Evolutionary conservation across 257 asterid species (phyloP).

Genomic region (Scutellaria galericulata): DNA sequence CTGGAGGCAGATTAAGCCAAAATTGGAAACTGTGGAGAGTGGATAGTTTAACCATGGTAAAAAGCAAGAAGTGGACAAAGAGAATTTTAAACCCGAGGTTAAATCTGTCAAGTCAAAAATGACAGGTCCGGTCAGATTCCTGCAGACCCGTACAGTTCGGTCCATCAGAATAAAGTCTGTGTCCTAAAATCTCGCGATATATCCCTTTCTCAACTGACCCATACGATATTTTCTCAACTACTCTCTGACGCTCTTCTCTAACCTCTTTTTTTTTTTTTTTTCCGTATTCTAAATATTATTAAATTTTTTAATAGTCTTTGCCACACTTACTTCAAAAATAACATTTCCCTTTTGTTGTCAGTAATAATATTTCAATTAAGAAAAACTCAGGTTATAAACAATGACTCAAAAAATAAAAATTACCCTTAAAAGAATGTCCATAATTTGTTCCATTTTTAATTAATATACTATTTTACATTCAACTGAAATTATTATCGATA

Average conservation of each 20-base stretch:
- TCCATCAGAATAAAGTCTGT: not conserved
- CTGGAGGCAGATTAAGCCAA: slow-evolving; percentile 17
- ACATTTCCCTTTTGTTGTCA: no score
- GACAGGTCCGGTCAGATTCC: slow-evolving; percentile 4
- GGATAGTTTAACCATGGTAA: slow-evolving; percentile 36
- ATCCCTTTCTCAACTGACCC: not conserved
- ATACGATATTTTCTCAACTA: slow-evolving; percentile 37
- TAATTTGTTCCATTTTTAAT: no score
- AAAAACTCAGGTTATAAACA: no score
- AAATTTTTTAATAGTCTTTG: no score
- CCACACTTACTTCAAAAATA: no score
- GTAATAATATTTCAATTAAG: no score
- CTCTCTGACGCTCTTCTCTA: slow-evolving; percentile 6
- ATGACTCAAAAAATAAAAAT: no score
- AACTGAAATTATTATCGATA: no score
- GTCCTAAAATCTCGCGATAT: slow-evolving; percentile 41
- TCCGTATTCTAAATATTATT: no score
- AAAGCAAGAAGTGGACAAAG: slow-evolving; percentile 38
- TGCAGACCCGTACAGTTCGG: slow-evolving; percentile 25
- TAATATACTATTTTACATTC: no score
- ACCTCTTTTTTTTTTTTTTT: not conserved
- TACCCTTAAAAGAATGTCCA: no score
- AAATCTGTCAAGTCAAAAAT: slow-evolving; percentile 33
- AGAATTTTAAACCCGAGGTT: slow-evolving; percentile 36
- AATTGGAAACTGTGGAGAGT: slow-evolving; percentile 1